Evolutionary conservation across 306 rosid species (phyloP).

Genomic region (Oxytropis ochrocephala): DNA sequence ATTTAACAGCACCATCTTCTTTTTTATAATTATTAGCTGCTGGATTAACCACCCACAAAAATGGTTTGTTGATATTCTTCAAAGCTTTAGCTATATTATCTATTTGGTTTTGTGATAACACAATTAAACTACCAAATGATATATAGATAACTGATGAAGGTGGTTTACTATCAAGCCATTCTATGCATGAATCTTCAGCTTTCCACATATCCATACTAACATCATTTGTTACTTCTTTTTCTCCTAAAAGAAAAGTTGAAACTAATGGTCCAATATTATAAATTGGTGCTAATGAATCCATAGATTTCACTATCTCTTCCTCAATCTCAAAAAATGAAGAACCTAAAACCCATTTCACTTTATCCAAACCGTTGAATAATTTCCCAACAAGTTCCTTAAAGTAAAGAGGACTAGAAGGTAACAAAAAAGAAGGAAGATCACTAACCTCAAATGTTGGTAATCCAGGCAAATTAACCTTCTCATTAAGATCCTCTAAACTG

Average conservation of each 20-base stretch:
- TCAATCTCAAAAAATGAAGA: slow-evolving; percentile 46
- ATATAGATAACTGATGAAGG: slow-evolving; percentile 36
- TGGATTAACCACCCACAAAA: slow-evolving; percentile 57
- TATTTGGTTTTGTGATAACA: slow-evolving; percentile 28
- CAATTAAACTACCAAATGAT: slow-evolving; percentile 50
- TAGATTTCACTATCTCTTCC: slow-evolving; percentile 35
- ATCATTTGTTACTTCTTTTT: slow-evolving; percentile 16
- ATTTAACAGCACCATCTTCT: not conserved
- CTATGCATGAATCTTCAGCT: slow-evolving; percentile 38
- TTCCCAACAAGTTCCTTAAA: not conserved
- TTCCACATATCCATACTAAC: slow-evolving; percentile 39
- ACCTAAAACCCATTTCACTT: slow-evolving; percentile 50
- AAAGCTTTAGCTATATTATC: slow-evolving; percentile 35
- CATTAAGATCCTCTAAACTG: slow-evolving; percentile 19
- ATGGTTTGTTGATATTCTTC: slow-evolving; percentile 35
- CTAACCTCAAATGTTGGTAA: slow-evolving; percentile 30
- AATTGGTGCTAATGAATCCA: slow-evolving; percentile 32
- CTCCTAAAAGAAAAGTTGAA: slow-evolving; percentile 40
- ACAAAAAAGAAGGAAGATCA: slow-evolving; percentile 46
- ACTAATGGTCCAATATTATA: slow-evolving; percentile 47
- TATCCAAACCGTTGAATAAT: slow-evolving; percentile 1
- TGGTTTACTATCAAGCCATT: slow-evolving; percentile 36
- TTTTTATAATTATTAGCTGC: not conserved
- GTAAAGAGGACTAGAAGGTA: slow-evolving; percentile 30
- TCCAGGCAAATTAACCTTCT: slow-evolving; percentile 35